These are phyloP conservation scores for Darksidea phi DNA, from an alignment of 495 filamentous ascomycete genomes.

Conservation along the genomic window DNA sequence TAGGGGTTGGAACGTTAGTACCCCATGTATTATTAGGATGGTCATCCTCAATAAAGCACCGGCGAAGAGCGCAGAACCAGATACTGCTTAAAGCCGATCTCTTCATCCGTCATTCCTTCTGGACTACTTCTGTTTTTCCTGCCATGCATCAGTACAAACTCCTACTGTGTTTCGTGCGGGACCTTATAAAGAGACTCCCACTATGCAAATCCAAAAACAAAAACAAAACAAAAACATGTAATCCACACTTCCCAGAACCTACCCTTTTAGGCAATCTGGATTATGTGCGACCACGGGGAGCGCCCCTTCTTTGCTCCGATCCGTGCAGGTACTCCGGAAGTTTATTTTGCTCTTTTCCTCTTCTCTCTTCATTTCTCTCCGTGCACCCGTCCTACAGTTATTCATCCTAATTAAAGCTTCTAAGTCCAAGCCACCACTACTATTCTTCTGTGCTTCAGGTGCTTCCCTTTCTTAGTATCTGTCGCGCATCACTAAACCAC, in stretches of 20 bases:
- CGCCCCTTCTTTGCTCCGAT: neutral
- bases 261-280: neutral
- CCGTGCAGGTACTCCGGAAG: neutral
- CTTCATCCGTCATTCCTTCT: no score
- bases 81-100: no score
- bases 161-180: neutral
- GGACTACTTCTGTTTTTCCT: neutral
- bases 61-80: no score
- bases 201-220: no score
- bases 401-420: neutral
- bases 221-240: no score
- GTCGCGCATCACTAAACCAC: neutral
- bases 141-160: neutral
- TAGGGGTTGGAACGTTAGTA: no score
- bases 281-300: neutral
- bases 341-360: neutral
- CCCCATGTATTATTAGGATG: no score
- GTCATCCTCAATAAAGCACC: no score
- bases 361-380: neutral
- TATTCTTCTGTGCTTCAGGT: slow-evolving; percentile 15
- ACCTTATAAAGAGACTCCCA: no score
- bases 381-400: neutral
- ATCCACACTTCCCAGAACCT: no score
- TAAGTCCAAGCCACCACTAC: neutral
- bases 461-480: neutral